Conservation (phyloP, 179 eudicot species). For the Patellifolia procumbens region DNA sequence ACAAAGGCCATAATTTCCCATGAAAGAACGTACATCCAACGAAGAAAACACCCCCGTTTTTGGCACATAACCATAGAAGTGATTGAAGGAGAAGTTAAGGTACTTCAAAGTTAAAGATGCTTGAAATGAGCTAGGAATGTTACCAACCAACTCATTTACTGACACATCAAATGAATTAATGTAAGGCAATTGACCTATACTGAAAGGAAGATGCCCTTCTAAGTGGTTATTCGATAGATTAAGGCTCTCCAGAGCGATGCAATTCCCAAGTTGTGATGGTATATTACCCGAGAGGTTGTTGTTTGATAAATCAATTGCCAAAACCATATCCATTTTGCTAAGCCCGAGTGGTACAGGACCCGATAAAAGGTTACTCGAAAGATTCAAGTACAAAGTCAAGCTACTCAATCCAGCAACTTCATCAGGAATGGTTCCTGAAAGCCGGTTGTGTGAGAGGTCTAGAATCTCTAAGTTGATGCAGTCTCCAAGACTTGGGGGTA, state of each 20-base stretch:
- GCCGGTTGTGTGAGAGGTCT: slow-evolving; percentile 67
- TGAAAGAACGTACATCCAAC: slow-evolving; percentile 43
- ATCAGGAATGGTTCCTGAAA: slow-evolving; percentile 64
- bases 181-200: slow-evolving; percentile 55
- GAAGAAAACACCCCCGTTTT: slow-evolving; percentile 46
- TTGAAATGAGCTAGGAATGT: slow-evolving; percentile 53
- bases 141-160: slow-evolving; percentile 48
- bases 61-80: slow-evolving; percentile 50
- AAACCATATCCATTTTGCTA: slow-evolving; percentile 84
- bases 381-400: slow-evolving; percentile 68
- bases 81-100: slow-evolving; percentile 62
- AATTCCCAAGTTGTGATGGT: slow-evolving; percentile 72
- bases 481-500: slow-evolving; percentile 64
- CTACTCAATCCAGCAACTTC: slow-evolving; percentile 64
- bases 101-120: slow-evolving; percentile 42
- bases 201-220: slow-evolving; percentile 45
- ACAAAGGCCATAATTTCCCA: slow-evolving; percentile 57
- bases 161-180: slow-evolving; percentile 59
- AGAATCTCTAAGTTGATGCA: slow-evolving; percentile 78
- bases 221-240: slow-evolving; percentile 52
- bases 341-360: slow-evolving; percentile 74
- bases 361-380: slow-evolving; percentile 56
- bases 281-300: slow-evolving; percentile 55
- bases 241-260: slow-evolving; percentile 60
- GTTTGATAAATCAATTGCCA: slow-evolving; percentile 68